phyloP scores from a whole-genome alignment of 371 early-diverging fungal species.

The Mortierella sp. region DNA sequence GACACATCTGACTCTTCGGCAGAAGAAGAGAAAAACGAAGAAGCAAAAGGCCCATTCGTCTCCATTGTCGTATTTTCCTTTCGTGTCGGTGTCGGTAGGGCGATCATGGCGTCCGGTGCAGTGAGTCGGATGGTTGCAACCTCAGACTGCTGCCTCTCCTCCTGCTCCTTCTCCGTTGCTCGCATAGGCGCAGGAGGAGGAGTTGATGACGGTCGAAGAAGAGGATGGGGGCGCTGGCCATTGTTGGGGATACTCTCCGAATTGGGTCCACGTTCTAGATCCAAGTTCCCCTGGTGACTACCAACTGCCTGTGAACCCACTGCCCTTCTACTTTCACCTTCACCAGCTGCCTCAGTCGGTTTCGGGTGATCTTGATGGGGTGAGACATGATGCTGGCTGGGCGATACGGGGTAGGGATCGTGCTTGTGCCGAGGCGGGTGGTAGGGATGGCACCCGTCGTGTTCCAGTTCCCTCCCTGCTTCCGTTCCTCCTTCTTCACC shows the following conservation, averaged over 20 bases:
- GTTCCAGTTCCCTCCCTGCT: neutral
- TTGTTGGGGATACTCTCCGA: constrained; percentile 31
- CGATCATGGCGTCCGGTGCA: neutral
- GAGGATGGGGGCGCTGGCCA: neutral
- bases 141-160: neutral
- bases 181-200: neutral
- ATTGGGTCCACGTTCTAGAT: constrained; percentile 12
- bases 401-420: constrained; percentile 13
- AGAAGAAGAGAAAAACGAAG: too few species aligned
- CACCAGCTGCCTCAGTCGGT: neutral
- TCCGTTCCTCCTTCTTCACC: neutral
- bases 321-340: neutral
- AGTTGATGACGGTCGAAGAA: neutral
- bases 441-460: constrained; percentile 10
- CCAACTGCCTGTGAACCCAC: neutral
- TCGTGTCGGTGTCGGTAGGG: neutral
- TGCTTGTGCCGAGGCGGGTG: constrained; percentile 12
- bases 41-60: neutral
- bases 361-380: constrained; percentile 12
- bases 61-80: neutral
- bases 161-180: neutral
- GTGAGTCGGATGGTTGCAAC: neutral
- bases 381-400: neutral
- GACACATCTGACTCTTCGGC: neutral
- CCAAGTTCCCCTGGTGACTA: constrained; percentile 17